phyloP scores from a whole-genome alignment of 495 filamentous ascomycete species.

The Hypomontagnella submonticulosa region DNA sequence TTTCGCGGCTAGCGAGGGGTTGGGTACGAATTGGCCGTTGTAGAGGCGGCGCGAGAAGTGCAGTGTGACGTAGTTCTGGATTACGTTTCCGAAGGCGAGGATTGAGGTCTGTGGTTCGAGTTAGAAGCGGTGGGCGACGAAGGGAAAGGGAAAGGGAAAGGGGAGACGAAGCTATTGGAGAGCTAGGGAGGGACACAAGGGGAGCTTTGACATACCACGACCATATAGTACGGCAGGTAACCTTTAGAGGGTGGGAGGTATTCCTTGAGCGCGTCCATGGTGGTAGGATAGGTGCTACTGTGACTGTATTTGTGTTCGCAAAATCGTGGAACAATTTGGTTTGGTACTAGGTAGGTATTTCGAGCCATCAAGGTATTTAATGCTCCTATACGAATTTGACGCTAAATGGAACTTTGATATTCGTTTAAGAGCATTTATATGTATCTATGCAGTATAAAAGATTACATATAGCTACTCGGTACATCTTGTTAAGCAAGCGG shows the following conservation, averaged over 20 bases:
- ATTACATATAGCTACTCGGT: no score
- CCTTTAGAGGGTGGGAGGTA: slow-evolving; percentile 57
- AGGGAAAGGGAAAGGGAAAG: no score
- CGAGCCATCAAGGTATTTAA: no score
- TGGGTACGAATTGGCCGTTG: slow-evolving; percentile 62
- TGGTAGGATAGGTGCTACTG: background rate
- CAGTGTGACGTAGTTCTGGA: slow-evolving; percentile 82
- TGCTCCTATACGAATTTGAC: no score
- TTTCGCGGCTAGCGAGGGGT: slow-evolving; percentile 49
- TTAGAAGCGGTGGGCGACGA: slow-evolving; percentile 14
- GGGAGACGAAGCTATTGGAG: background rate
- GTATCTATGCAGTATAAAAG: no score
- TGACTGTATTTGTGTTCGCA: no score
- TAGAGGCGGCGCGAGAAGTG: slow-evolving; percentile 83
- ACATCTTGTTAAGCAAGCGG: no score
- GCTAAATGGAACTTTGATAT: no score
- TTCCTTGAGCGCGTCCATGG: slow-evolving; percentile 52
- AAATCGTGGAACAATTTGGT: no score
- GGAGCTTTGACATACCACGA: slow-evolving; percentile 52
- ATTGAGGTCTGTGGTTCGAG: slow-evolving; percentile 70
- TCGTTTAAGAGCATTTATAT: no score
- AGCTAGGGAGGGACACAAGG: background rate
- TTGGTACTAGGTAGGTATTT: no score
- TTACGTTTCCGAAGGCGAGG: slow-evolving; percentile 79
- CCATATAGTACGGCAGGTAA: slow-evolving; percentile 60